Conservation (phyloP, 2,329 filamentous ascomycete species). For the Metarhizium album region DNA sequence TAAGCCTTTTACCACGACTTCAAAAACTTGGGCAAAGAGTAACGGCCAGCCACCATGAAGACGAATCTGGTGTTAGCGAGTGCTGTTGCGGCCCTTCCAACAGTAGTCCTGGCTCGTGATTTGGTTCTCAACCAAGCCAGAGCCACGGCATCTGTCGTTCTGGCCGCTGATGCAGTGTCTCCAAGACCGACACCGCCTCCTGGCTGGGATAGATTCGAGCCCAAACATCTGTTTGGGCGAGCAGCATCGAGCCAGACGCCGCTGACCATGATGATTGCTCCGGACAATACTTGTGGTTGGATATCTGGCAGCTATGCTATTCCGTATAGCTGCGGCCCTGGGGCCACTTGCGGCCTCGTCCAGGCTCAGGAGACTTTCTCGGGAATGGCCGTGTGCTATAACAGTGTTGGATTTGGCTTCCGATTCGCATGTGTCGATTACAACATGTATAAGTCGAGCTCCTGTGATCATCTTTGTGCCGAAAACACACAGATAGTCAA, state of each 20-base stretch:
- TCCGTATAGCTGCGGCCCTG: constrained; percentile 27
- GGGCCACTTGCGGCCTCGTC: constrained; percentile 29
- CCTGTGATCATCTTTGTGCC: constrained; percentile 30
- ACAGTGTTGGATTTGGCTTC: constrained; percentile 21
- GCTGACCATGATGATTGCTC: constrained; percentile 26
- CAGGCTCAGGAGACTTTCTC: constrained; percentile 16
- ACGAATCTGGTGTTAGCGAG: constrained; percentile 18
- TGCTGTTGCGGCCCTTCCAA: neutral
- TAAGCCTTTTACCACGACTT: neutral
- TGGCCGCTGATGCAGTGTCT: constrained; percentile 21
- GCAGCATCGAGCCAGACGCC: neutral
- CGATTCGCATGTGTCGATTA: constrained; percentile 29
- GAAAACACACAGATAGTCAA: constrained; percentile 32
- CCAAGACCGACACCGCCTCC: constrained; percentile 33
- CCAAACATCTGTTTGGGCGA: neutral
- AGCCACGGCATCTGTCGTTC: constrained; percentile 24
- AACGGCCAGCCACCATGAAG: constrained; percentile 13
- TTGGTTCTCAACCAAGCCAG: constrained; percentile 15
- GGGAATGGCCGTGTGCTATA: constrained; percentile 34
- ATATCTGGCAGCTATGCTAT: constrained; percentile 29
- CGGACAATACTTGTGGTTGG: constrained; percentile 41
- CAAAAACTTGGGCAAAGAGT: neutral
- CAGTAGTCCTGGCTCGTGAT: constrained; percentile 18
- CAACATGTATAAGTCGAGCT: constrained; percentile 21
- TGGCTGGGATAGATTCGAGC: constrained; percentile 20